Percentiles rank a stretch among this genome's conserved stretches.
Evolutionary conservation across 164 flowering plant genomes (phyloP).

Genomic region (Umbellularia californica): DNA sequence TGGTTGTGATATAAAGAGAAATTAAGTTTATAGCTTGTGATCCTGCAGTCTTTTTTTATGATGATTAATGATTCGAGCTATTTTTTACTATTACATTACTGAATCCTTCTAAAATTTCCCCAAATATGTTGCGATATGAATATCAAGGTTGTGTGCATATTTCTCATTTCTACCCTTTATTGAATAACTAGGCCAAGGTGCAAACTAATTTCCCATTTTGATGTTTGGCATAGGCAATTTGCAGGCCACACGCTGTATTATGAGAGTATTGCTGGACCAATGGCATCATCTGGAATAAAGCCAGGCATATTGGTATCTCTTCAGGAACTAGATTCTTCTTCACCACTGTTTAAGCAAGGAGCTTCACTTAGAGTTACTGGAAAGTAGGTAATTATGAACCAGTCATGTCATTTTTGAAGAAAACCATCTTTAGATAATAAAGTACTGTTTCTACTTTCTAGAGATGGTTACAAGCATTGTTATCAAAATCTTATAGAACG

Average conservation of each 20-base stretch:
- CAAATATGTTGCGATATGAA: background rate
- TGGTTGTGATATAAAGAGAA: background rate
- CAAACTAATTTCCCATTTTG: background rate
- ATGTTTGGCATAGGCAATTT: conserved; percentile 1
- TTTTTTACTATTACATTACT: background rate
- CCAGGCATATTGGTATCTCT: conserved; percentile 54
- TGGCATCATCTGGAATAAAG: conserved; percentile 42
- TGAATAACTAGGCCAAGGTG: background rate
- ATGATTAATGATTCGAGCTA: background rate
- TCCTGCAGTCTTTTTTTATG: background rate
- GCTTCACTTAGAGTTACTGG: conserved; percentile 78
- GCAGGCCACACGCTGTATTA: background rate
- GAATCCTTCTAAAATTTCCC: background rate
- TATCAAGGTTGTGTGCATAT: background rate
- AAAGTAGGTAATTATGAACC: conserved; percentile 34
- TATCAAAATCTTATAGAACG: too few relatives aligned
- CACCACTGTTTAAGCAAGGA: conserved; percentile 58
- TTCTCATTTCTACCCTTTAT: background rate
- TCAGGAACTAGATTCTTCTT: conserved; percentile 49
- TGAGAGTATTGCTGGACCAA: conserved; percentile 14
- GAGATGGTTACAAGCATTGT: too few relatives aligned
- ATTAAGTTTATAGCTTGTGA: background rate
- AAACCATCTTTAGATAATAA: too few relatives aligned
- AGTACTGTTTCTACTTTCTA: too few relatives aligned
- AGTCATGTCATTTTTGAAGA: background rate